These are phyloP conservation scores for Ascoidea asiatica DNA, from an alignment of 805 yeast genomes.

Conservation along the genomic window DNA sequence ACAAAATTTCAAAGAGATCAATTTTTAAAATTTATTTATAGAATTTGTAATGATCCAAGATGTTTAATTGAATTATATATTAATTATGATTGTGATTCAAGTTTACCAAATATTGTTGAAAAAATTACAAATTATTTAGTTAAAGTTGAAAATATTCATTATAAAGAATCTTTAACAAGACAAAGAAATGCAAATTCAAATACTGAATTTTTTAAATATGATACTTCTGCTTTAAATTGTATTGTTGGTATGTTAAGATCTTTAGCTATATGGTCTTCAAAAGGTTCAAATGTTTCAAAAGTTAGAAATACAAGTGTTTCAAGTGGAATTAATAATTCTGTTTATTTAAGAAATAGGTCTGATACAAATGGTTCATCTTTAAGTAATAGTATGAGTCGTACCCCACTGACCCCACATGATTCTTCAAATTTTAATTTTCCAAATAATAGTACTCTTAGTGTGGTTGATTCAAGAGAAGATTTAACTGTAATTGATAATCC, in stretches of 20 bases:
- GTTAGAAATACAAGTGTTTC: conserved; percentile 8
- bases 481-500: conserved; percentile 45
- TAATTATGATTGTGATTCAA: conserved; percentile 86
- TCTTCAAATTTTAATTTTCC: conserved; percentile 11
- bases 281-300: conserved; percentile 22
- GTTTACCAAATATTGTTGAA: conserved; percentile 77
- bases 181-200: conserved; percentile 14
- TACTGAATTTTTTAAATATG: conserved; percentile 24
- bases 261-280: conserved; percentile 76
- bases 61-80: conserved; percentile 84
- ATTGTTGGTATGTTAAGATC: conserved; percentile 75
- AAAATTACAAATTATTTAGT: conserved; percentile 66
- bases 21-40: conserved; percentile 63
- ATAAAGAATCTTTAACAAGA: conserved; percentile 2
- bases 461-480: conserved; percentile 4
- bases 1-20: conserved; percentile 89
- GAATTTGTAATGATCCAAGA: conserved; percentile 79
- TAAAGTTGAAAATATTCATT: conserved; percentile 21
- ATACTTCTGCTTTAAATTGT: conserved; percentile 51
- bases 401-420: conserved; percentile 5
- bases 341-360: conserved; percentile 15
- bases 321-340: conserved; percentile 2
- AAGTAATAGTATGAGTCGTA: conserved; percentile 2
- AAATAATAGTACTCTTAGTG: conserved; percentile 9
- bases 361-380: conserved; percentile 14